Conservation (phyloP, 352 stramenopile genomes). For the Pythium sukuiense region DNA sequence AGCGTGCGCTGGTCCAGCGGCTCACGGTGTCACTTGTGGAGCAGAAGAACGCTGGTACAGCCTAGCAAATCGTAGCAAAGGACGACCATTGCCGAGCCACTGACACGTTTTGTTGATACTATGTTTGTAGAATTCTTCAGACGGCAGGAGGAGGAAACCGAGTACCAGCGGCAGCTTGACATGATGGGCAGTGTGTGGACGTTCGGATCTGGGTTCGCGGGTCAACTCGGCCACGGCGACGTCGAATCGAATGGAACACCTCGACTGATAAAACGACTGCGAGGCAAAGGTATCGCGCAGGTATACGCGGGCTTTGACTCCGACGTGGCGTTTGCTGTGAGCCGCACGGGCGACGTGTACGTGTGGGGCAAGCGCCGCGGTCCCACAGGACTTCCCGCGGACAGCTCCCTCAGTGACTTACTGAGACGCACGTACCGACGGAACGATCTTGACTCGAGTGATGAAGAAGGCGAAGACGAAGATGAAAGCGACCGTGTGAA, state of each 20-base stretch:
- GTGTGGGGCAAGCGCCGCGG: conserved; percentile 75
- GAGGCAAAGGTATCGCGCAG: conserved; percentile 62
- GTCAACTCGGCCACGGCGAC: conserved; percentile 74
- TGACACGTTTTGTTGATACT: neutral
- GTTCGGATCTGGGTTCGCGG: conserved; percentile 70
- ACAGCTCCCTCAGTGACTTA: conserved; percentile 33
- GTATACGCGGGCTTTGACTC: conserved; percentile 86
- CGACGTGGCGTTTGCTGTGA: conserved; percentile 73
- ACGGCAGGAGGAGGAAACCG: conserved; percentile 58
- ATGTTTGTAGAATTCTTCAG: conserved; percentile 46
- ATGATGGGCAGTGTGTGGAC: conserved; percentile 84
- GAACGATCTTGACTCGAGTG: conserved; percentile 46
- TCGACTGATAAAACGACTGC: conserved; percentile 67
- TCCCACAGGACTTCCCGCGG: conserved; percentile 48
- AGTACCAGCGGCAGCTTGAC: conserved; percentile 72
- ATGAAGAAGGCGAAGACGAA: conserved; percentile 38
- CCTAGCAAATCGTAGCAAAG: too few relatives aligned
- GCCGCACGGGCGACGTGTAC: conserved; percentile 67
- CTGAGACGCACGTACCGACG: conserved; percentile 41
- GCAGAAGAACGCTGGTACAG: conserved; percentile 47
- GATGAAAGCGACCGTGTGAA: neutral
- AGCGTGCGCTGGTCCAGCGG: conserved; percentile 52
- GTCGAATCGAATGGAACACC: conserved; percentile 55
- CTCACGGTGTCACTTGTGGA: conserved; percentile 59
- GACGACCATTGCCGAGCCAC: neutral